A percentile compares a stretch with the other conserved stretches of the same genome.
These are phyloP conservation scores for Mycena galopus DNA, from an alignment of 768 basidiomycete genomes.

Conservation along the genomic window DNA sequence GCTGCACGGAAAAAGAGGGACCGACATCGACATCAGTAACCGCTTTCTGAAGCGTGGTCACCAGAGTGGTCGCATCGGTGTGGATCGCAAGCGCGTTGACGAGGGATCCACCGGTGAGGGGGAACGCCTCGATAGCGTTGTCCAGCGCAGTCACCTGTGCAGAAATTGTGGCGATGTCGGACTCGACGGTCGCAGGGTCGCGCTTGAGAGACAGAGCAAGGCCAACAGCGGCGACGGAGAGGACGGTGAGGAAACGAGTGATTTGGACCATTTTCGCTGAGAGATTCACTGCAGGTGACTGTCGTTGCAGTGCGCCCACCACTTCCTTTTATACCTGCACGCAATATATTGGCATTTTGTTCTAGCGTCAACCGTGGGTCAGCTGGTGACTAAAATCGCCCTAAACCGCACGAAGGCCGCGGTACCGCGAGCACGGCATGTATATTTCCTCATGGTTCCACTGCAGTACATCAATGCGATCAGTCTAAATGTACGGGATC, in stretches of 20 bases:
- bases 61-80: conserved; percentile 37
- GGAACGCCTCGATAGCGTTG: conserved; percentile 47
- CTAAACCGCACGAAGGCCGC: conserved; percentile 1
- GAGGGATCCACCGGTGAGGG: conserved; percentile 38
- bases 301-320: not conserved
- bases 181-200: conserved; percentile 45
- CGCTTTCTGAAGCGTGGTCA: conserved; percentile 40
- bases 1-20: not conserved
- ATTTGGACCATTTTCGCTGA: conserved; percentile 27
- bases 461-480: not conserved
- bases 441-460: conserved; percentile 1
- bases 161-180: conserved; percentile 46
- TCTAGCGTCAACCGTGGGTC: not conserved
- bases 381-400: not conserved
- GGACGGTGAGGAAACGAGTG: conserved; percentile 38
- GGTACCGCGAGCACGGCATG: not conserved
- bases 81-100: conserved; percentile 44
- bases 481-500: no score
- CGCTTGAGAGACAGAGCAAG: conserved; percentile 38
- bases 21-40: conserved; percentile 41
- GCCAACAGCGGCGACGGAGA: conserved; percentile 42
- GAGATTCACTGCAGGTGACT: not conserved
- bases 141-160: conserved; percentile 46
- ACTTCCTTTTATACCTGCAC: conserved; percentile 12
- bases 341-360: not conserved